Conservation (phyloP, 1,139 yeast species). For the Wickerhamomyces sp. region DNA sequence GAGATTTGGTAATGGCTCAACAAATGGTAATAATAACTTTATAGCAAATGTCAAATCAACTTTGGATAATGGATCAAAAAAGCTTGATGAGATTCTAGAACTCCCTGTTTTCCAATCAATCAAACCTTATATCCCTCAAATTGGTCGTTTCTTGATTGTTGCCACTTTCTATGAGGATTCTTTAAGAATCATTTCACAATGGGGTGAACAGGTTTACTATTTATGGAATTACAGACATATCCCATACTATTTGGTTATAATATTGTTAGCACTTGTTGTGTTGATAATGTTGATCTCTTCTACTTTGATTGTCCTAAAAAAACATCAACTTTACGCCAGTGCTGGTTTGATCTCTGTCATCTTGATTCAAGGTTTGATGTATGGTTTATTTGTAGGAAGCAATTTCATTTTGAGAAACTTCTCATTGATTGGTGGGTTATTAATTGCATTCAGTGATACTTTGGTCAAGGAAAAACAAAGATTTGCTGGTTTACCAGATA, state of each 20-base stretch:
- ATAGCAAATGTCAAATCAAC: background rate
- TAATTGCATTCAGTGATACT: conserved; percentile 88
- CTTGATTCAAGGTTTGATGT: conserved; percentile 78
- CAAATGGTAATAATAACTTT: conserved; percentile 6
- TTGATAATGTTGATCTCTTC: conserved; percentile 72
- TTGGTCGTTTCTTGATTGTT: conserved; percentile 87
- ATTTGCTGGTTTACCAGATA: conserved; percentile 85
- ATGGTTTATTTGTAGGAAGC: conserved; percentile 81
- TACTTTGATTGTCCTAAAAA: conserved; percentile 64
- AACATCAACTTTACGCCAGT: conserved; percentile 68
- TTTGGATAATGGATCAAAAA: conserved; percentile 26
- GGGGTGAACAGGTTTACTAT: conserved; percentile 88
- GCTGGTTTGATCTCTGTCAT: conserved; percentile 69
- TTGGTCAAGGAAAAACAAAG: conserved; percentile 72
- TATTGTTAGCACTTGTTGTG: conserved; percentile 63
- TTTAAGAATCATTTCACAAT: conserved; percentile 75
- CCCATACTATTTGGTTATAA: conserved; percentile 73
- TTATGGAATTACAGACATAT: conserved; percentile 75
- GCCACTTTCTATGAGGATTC: conserved; percentile 95
- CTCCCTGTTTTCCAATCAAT: conserved; percentile 31
- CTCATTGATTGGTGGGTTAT: conserved; percentile 88
- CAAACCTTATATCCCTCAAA: conserved; percentile 74
- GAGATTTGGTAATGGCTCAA: conserved; percentile 1
- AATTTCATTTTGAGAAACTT: conserved; percentile 81
- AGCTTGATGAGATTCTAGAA: conserved; percentile 35